These are phyloP conservation scores for Neofusicoccum ribis DNA, from an alignment of 2,329 filamentous ascomycete genomes.

Conservation along the genomic window DNA sequence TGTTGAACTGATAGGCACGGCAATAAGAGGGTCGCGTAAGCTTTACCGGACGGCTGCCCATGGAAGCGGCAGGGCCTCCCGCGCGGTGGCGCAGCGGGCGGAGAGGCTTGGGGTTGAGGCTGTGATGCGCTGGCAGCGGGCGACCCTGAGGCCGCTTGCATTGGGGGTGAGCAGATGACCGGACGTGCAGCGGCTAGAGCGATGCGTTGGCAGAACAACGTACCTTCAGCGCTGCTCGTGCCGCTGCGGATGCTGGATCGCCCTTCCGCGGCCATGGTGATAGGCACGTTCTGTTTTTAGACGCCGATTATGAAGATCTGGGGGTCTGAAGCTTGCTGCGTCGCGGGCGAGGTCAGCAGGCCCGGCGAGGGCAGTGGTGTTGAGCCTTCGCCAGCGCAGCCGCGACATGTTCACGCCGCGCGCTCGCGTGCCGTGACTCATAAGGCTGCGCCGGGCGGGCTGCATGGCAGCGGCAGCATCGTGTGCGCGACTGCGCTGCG, in stretches of 20 bases:
- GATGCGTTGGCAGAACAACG: constrained; percentile 24
- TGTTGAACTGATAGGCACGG: constrained; percentile 2
- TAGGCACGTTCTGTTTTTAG: constrained; percentile 5
- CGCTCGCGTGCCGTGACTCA: constrained; percentile 1
- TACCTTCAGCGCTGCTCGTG: constrained; percentile 23
- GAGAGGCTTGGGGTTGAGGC: constrained; percentile 36
- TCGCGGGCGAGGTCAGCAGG: constrained; percentile 16
- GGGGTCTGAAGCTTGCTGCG: constrained; percentile 1
- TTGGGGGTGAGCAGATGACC: constrained; percentile 12
- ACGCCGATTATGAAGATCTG: constrained; percentile 15
- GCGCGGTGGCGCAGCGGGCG: constrained; percentile 30
- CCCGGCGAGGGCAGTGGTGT: constrained; percentile 5
- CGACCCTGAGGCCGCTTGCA: constrained; percentile 11
- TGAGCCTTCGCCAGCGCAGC: neutral
- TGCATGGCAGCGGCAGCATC: neutral
- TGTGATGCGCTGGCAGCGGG: constrained; percentile 19
- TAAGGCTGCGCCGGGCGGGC: constrained; percentile 1
- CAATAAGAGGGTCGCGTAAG: constrained; percentile 21
- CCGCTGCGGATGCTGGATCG: constrained; percentile 36
- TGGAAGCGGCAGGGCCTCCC: constrained; percentile 39
- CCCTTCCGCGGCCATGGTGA: constrained; percentile 23
- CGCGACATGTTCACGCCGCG: neutral
- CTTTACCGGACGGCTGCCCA: constrained; percentile 41
- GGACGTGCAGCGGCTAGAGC: constrained; percentile 19
- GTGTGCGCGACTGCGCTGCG: neutral